A percentile compares a stretch with the other conserved stretches of the same genome.
Conservation (phyloP, 1,139 yeast genomes). For the Protomyces lactucae-debilis region DNA sequence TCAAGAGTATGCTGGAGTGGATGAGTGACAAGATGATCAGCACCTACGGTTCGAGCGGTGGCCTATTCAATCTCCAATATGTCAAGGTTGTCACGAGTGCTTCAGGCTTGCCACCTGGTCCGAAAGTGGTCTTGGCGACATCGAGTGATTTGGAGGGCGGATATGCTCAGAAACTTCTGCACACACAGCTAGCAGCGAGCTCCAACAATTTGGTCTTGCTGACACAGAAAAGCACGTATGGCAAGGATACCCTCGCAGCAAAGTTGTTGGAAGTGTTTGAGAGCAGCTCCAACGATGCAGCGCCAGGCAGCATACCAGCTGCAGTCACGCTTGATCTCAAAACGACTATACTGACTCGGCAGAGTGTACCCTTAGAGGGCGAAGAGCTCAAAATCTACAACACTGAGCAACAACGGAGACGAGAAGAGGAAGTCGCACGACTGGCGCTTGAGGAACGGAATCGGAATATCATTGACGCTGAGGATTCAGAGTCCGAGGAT, state of each 20-base stretch:
- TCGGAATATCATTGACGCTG: constrained; percentile 49
- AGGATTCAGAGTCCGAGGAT: constrained; percentile 41
- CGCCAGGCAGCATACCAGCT: not conserved
- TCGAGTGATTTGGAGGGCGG: constrained; percentile 67
- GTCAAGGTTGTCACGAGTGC: constrained; percentile 53
- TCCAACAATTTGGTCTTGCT: constrained; percentile 45
- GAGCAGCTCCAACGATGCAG: constrained; percentile 31
- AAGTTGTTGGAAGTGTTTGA: constrained; percentile 43
- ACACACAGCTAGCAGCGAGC: constrained; percentile 24
- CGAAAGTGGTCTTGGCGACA: constrained; percentile 77
- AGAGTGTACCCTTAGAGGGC: constrained; percentile 38
- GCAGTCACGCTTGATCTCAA: constrained; percentile 11
- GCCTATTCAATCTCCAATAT: constrained; percentile 60
- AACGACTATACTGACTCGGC: constrained; percentile 26
- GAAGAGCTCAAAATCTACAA: constrained; percentile 39
- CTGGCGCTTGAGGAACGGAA: constrained; percentile 56
- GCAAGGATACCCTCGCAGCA: constrained; percentile 43
- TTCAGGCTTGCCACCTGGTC: constrained; percentile 57
- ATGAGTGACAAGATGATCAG: constrained; percentile 76
- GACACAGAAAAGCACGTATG: constrained; percentile 47
- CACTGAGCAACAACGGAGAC: constrained; percentile 38
- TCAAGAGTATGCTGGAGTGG: constrained; percentile 91
- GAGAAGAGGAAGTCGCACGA: constrained; percentile 49
- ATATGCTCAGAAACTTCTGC: constrained; percentile 44
- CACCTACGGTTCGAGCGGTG: constrained; percentile 71